Evolutionary conservation across 306 rosid species (phyloP).

Genomic region (Quercus ilex): DNA sequence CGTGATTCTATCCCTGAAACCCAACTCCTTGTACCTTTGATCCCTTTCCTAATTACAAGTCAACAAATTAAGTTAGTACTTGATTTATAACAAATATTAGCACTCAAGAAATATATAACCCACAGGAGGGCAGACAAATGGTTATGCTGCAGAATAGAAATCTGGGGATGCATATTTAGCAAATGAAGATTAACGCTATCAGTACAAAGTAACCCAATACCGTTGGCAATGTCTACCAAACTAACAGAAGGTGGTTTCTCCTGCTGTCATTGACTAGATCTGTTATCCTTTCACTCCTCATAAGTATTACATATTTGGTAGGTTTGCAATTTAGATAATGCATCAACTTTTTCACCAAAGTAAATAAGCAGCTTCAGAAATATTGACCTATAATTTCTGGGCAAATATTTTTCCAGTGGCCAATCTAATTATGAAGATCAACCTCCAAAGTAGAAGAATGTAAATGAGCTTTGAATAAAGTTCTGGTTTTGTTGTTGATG

Average conservation of each 20-base stretch:
- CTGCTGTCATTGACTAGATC: not conserved
- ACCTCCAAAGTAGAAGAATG: not conserved
- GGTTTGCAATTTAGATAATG: not conserved
- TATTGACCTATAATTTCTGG: not conserved
- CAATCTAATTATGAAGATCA: not conserved
- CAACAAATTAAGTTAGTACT: slow-evolving; percentile 18
- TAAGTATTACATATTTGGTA: not conserved
- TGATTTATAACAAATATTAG: not conserved
- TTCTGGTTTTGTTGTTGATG: not conserved
- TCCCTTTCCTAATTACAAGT: slow-evolving; percentile 73
- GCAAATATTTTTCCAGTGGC: not conserved
- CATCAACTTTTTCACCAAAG: not conserved
- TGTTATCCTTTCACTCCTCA: not conserved
- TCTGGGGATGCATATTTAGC: not conserved
- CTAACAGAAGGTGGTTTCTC: not conserved
- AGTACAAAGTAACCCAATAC: not conserved
- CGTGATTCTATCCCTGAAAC: slow-evolving; percentile 96
- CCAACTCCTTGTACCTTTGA: slow-evolving; percentile 97
- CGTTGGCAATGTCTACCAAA: not conserved
- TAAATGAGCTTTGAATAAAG: not conserved
- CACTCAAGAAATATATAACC: not conserved
- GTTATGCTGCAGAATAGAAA: not conserved
- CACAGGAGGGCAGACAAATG: not conserved
- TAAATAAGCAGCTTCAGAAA: not conserved
- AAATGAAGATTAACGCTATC: not conserved